Percentiles rank a stretch among this genome's conserved stretches.
Conservation (phyloP, 306 rosid genomes). For the Spatholobus suberectus region DNA sequence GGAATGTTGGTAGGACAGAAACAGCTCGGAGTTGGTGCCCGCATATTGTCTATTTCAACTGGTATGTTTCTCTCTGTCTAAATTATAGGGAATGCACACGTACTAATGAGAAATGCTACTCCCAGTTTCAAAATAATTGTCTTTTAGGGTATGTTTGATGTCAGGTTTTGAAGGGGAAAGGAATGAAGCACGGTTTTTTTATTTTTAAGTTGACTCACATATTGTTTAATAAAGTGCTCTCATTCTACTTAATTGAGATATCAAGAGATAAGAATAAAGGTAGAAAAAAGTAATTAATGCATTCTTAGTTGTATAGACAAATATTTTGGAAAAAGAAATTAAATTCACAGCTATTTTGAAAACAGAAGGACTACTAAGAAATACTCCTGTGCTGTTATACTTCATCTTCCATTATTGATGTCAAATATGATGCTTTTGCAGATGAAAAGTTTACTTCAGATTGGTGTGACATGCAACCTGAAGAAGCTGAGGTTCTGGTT, state of each 20-base stretch:
- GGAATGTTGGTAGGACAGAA: slow-evolving; percentile 23
- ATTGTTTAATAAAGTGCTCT: neutral
- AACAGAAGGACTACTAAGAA: neutral
- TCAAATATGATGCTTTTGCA: slow-evolving; percentile 45
- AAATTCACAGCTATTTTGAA: neutral
- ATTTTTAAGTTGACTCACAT: neutral
- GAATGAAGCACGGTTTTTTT: neutral
- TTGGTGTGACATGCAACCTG: slow-evolving; percentile 58
- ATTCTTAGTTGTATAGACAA: neutral
- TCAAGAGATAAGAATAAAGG: neutral
- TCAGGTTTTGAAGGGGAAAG: neutral
- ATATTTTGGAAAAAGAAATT: neutral
- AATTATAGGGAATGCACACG: no score
- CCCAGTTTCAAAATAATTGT: slow-evolving; percentile 13
- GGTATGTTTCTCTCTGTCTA: slow-evolving; percentile 57
- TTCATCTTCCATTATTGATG: neutral
- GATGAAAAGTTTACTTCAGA: slow-evolving; percentile 56
- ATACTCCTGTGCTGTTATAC: neutral
- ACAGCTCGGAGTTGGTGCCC: slow-evolving; percentile 40
- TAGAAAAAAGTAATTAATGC: neutral
- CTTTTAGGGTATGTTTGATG: neutral
- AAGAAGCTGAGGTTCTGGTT: slow-evolving; percentile 62
- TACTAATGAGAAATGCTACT: no score
- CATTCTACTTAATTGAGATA: neutral
- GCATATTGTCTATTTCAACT: slow-evolving; percentile 66